Base-by-base conservation (phyloP, 2,329 filamentous ascomycete genomes). In the Akanthomyces dipterigenus region DNA sequence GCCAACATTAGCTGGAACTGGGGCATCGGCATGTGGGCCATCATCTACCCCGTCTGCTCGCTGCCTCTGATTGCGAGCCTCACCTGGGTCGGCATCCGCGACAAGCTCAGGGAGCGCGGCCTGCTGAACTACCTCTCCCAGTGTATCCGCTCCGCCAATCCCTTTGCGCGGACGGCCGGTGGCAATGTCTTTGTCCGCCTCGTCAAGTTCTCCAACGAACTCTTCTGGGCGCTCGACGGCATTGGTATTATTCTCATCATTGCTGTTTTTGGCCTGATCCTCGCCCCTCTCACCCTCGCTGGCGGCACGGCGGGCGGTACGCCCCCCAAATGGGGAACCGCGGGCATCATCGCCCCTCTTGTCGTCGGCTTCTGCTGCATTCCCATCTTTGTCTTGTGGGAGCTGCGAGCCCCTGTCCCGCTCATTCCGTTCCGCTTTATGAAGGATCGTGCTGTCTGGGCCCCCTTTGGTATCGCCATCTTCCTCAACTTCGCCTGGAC, bases 391-490 rank as follows among this genome's bases (percentile, higher is more conserved):
- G 71, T 82, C 16, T 54, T 81, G 38, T 80, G 80, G 72, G 77
- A 82, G 62, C 64, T 79, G 67, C 63, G 77, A 70, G 71, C 78
- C 66, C 65, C 78, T 75, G 76, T 80, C 62, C 73, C 86, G 71
- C 79, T 88, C 65, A 72, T 87, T 1, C 86, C 86, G 5, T 87
- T 88, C 72, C 61, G 74, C 60, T 75, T 86, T 2, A 77, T 88
- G 67, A 84, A 82, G 70, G 84, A 88, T 67, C 83, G 86, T 24
- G 79, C 78, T n/a, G 80, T 88, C 28, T 88, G 85, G 83, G 84
- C 78, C 5, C 79, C 86, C 5, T 71, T 88, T 34, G 83, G 82
- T 3, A 85, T 89, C 48, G 84, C 79, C 9, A 63, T 77, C 51
- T 72, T 82, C 66, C 76, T 85, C 67, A 84, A 82, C 73, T 83